Evolutionary conservation across 768 basidiomycete species (phyloP), one percentile per base, ranked within the genome.

Genomic region (Fomitopsis pulvina): DNA sequence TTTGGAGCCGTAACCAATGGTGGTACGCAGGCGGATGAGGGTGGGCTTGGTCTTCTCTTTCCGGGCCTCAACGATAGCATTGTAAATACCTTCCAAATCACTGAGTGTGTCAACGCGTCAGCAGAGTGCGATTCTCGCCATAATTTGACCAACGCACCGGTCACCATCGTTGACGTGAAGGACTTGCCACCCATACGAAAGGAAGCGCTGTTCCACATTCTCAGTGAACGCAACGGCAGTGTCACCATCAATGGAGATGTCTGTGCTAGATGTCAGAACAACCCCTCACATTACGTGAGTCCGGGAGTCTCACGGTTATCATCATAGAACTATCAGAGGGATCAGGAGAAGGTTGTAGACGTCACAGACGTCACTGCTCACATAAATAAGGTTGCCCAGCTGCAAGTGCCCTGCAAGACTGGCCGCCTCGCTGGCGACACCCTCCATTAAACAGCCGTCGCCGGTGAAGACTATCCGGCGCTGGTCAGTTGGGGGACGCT

Each of bases 401-500:
- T 92, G 84, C 60, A 96, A 77, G 71, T 97, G 94, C 54, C 93
- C 94, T 53, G 92, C 93, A 55, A 96, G 78, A 60, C 87, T 91
- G 52, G 87, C 86, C 34, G 94, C 92, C 67, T 97, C 94, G 55
- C 79, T 78, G n/a, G 92, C 79, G 57, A 97, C 84, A 75, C 94
- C 94, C 69, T 97, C 94, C 87, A 94, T 93, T 47, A 97, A 76
- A 71, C 94, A 97, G 41, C 94, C 94, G 69, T 97, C 94, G 60
- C 94, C 94, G 52, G 80, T 77, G 74, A 96, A 95, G 45, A 87
- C 90, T 90, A 53, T 18, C 45, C 43, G 50, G 29, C n/a, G n/a
- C n/a, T n/a, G n/a, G n/a, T n/a, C n/a, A n/a, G n/a, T n/a, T n/a
- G n/a, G n/a, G n/a, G n/a, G n/a, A n/a, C n/a, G n/a, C n/a, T n/a